phyloP scores from a whole-genome alignment of 345 rosid species.

The Dipteronia dyeriana region DNA sequence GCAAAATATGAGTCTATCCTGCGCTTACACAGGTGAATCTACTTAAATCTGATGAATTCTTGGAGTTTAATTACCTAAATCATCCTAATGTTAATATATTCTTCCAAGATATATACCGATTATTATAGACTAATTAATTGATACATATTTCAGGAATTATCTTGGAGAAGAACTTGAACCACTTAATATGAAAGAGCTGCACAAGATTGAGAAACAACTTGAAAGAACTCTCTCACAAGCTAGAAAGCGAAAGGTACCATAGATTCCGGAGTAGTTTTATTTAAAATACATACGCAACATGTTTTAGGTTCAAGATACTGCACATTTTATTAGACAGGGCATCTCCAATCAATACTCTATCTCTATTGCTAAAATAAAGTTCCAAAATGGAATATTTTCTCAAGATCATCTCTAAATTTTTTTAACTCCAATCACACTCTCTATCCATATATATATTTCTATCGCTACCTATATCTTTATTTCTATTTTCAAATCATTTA shows the following conservation, averaged over 20 bases:
- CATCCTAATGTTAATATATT: too few relatives aligned
- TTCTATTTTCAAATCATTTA: too few relatives aligned
- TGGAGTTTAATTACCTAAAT: not conserved
- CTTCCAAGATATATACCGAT: not conserved
- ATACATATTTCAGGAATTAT: slow-evolving; percentile 26
- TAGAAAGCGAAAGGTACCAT: slow-evolving; percentile 40
- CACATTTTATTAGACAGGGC: too few relatives aligned
- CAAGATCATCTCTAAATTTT: too few relatives aligned
- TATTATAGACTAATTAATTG: not conserved
- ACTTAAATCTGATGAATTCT: not conserved
- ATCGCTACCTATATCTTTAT: too few relatives aligned
- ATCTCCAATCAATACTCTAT: too few relatives aligned
- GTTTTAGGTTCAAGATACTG: too few relatives aligned
- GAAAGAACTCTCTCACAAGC: slow-evolving; percentile 38
- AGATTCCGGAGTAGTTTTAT: not conserved
- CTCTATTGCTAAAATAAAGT: too few relatives aligned
- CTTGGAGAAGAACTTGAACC: slow-evolving; percentile 44
- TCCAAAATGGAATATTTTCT: too few relatives aligned
- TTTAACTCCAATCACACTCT: too few relatives aligned
- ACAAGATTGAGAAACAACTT: slow-evolving; percentile 45
- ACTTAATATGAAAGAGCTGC: slow-evolving; percentile 36
- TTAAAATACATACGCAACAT: not conserved
- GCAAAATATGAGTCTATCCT: slow-evolving; percentile 38
- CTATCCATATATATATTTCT: too few relatives aligned
- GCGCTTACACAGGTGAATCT: slow-evolving; percentile 32